A percentile compares a stretch with the other conserved stretches of the same genome.
These are phyloP conservation scores for Uronychia binucleata DNA, from an alignment of 73 alveolate genomes.

Conservation along the genomic window DNA sequence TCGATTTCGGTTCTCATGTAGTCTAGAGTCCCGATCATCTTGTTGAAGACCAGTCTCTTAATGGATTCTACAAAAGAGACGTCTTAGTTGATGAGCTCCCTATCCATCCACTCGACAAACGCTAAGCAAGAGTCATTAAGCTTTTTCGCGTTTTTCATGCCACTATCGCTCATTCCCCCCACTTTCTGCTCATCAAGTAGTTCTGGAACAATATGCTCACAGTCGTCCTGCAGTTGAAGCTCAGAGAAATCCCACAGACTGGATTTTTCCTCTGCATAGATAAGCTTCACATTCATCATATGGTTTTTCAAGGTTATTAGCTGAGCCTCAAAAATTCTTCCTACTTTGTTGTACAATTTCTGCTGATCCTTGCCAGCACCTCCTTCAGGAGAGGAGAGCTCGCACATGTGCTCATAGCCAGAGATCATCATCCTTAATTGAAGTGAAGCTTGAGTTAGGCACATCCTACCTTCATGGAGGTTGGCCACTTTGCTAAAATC, in stretches of 20 bases:
- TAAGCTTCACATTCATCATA: background rate
- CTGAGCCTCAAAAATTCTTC: background rate
- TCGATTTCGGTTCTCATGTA: slow-evolving; percentile 2
- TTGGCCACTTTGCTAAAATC: background rate
- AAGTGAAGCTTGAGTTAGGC: background rate
- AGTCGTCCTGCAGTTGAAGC: background rate
- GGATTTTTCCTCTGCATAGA: background rate
- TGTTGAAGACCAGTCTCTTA: background rate
- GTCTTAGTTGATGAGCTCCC: background rate
- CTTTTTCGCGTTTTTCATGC: background rate
- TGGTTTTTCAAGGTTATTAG: background rate
- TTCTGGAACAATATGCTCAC: background rate
- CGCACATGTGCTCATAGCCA: background rate
- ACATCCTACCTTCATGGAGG: background rate
- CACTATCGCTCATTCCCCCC: background rate
- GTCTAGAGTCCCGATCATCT: background rate
- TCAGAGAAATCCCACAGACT: background rate
- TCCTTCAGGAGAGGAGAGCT: background rate
- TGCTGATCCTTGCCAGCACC: background rate
- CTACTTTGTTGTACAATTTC: background rate
- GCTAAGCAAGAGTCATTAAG: background rate
- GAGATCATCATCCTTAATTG: background rate
- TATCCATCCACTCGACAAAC: background rate
- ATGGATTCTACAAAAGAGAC: background rate
- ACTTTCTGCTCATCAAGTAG: background rate